phyloP scores from a whole-genome alignment of 2,329 filamentous ascomycete genomes.

The Aspergillus quadricinctus region DNA sequence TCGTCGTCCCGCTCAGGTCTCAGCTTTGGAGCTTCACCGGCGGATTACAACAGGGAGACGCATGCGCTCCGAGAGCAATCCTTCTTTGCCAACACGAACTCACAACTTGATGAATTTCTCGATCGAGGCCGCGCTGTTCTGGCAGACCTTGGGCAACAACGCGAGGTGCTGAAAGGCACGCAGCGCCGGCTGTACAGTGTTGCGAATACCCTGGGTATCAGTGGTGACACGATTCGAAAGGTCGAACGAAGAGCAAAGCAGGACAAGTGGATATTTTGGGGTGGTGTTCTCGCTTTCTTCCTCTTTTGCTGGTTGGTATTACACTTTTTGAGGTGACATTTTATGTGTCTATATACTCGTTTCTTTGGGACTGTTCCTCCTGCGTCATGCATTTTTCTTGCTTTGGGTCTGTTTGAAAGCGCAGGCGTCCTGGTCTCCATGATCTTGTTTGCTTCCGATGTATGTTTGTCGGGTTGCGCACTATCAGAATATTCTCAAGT shows the following conservation, averaged over 20 bases:
- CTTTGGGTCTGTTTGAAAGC: constrained; percentile 22
- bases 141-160: constrained; percentile 80
- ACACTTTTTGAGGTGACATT: constrained; percentile 70
- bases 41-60: constrained; percentile 65
- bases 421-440: constrained; percentile 24
- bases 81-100: constrained; percentile 78
- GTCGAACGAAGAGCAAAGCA: constrained; percentile 85
- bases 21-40: constrained; percentile 43
- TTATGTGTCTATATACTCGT: constrained; percentile 1
- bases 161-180: constrained; percentile 91
- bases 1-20: constrained; percentile 35
- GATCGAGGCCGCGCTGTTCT: constrained; percentile 86
- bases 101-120: constrained; percentile 88
- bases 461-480: neutral
- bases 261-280: constrained; percentile 98
- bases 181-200: constrained; percentile 88
- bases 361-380: neutral
- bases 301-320: constrained; percentile 87
- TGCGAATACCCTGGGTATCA: constrained; percentile 88
- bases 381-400: constrained; percentile 8
- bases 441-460: constrained; percentile 1
- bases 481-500: neutral
- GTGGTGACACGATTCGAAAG: constrained; percentile 95
- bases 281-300: constrained; percentile 80
- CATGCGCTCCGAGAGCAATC: constrained; percentile 85